phyloP scores from a whole-genome alignment of 2,329 filamentous ascomycete species.

The Phialophora tarda region DNA sequence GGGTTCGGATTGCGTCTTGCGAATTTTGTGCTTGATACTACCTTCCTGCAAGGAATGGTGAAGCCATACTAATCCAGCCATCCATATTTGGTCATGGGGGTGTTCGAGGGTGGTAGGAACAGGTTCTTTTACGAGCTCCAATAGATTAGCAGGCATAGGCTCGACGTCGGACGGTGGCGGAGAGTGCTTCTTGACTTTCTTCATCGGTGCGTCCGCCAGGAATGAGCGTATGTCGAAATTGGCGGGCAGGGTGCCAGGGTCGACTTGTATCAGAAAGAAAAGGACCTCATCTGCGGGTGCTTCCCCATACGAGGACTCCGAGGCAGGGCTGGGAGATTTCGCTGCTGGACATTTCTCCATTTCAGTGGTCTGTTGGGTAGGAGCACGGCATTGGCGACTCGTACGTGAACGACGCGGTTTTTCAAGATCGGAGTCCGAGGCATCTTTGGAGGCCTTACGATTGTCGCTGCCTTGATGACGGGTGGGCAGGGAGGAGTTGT shows the following conservation, averaged over 20 bases:
- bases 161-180: not conserved
- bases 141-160: not conserved
- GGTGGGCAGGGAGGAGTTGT: not conserved
- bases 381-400: too few species aligned
- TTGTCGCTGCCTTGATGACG: not conserved
- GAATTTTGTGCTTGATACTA: not conserved
- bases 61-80: not conserved
- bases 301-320: not conserved
- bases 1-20: not conserved
- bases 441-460: not conserved
- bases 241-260: not conserved
- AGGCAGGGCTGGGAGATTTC: not conserved
- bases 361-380: not conserved
- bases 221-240: not conserved
- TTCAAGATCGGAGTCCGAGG: not conserved
- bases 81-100: not conserved
- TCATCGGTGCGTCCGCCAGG: not conserved
- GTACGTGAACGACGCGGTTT: not conserved
- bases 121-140: not conserved
- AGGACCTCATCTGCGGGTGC: not conserved
- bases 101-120: not conserved
- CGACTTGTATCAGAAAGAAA: not conserved
- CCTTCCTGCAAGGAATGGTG: not conserved
- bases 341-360: not conserved
- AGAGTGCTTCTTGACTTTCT: not conserved